Evolutionary conservation across 2,329 filamentous ascomycete genomes (phyloP).

Genomic region (Fusarium floridanum): DNA sequence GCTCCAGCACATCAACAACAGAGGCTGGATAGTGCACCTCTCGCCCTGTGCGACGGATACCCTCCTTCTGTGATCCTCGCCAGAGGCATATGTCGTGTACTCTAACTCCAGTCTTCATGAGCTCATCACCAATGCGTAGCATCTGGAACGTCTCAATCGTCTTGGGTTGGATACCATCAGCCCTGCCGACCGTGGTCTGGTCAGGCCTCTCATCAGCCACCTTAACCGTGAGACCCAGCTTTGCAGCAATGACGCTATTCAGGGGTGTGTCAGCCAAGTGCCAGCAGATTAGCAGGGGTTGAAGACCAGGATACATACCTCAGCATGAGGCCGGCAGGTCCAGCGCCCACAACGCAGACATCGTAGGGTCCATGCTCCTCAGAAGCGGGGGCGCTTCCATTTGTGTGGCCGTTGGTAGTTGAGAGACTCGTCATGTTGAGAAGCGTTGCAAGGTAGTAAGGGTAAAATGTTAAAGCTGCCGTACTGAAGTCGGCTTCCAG

Average conservation of each 20-base stretch:
- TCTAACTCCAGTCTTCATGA: slow-evolving; percentile 74
- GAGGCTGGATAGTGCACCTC: slow-evolving; percentile 74
- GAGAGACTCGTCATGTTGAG: slow-evolving; percentile 5
- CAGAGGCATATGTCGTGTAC: slow-evolving; percentile 82
- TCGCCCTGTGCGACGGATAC: slow-evolving; percentile 70
- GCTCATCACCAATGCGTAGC: slow-evolving; percentile 74
- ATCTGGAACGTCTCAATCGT: slow-evolving; percentile 82
- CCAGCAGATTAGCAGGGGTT: background rate
- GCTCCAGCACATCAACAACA: slow-evolving; percentile 66
- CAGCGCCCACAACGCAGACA: slow-evolving; percentile 66
- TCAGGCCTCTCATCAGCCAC: slow-evolving; percentile 77
- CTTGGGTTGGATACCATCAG: slow-evolving; percentile 81
- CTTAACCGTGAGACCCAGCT: slow-evolving; percentile 69
- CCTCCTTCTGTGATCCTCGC: slow-evolving; percentile 63
- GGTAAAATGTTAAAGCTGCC: background rate
- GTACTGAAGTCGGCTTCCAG: background rate
- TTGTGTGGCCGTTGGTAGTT: slow-evolving; percentile 16
- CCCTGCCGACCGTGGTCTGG: slow-evolving; percentile 74
- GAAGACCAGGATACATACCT: slow-evolving; percentile 34
- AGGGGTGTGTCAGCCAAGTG: background rate
- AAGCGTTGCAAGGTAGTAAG: background rate
- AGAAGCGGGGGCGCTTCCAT: slow-evolving; percentile 16
- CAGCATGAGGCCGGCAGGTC: slow-evolving; percentile 67
- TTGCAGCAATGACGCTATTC: slow-evolving; percentile 19
- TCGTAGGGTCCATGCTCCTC: slow-evolving; percentile 48